Percentiles rank a stretch among this genome's conserved stretches.
Evolutionary conservation across 768 basidiomycete genomes (phyloP).

Genomic region (Hygrocybe coccinea): DNA sequence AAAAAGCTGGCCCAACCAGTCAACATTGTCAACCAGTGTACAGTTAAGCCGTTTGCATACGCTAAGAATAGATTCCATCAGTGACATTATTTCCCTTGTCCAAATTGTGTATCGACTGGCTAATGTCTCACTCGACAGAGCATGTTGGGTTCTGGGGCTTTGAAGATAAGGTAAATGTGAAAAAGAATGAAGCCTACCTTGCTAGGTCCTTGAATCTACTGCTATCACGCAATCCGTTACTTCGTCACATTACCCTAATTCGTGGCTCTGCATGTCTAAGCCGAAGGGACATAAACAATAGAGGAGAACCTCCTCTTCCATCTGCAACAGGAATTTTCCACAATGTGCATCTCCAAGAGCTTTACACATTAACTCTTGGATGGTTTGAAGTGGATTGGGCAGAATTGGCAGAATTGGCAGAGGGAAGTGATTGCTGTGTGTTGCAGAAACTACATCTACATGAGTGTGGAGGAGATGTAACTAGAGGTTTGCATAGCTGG

Average conservation of each 20-base stretch:
- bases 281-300: neutral
- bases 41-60: neutral
- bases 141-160: neutral
- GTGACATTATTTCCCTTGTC: neutral
- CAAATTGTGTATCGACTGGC: neutral
- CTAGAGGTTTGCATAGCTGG: neutral
- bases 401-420: neutral
- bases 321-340: neutral
- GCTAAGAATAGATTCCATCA: neutral
- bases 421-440: neutral
- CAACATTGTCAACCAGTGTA: neutral
- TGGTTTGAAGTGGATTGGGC: neutral
- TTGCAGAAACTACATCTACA: neutral
- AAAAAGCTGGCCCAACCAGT: neutral
- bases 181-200: neutral
- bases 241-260: neutral
- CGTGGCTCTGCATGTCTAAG: neutral
- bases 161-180: neutral
- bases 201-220: neutral
- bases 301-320: neutral
- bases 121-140: neutral
- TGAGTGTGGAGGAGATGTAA: neutral
- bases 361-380: neutral
- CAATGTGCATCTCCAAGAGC: neutral
- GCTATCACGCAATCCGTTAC: neutral